Conservation (phyloP, 208 protist species). For the Sergeia podlipaevii region DNA sequence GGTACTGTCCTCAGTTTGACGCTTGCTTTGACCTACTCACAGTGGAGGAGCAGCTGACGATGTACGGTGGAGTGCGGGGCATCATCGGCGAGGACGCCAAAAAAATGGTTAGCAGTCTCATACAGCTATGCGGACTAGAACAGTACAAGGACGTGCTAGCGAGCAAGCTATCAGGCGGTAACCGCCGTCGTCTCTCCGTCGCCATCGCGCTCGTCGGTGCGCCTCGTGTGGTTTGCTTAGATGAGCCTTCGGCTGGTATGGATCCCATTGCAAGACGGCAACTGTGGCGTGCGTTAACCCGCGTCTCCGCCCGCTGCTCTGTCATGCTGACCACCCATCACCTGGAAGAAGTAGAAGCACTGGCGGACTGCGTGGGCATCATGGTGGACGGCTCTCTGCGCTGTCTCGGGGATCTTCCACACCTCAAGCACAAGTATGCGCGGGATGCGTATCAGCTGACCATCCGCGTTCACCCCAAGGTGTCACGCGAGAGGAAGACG, state of each 20-base stretch:
- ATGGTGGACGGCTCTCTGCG: constrained; percentile 86
- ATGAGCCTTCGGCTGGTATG: constrained; percentile 75
- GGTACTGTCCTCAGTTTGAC: constrained; percentile 96
- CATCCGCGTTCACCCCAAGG: constrained; percentile 22
- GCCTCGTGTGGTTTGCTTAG: constrained; percentile 60
- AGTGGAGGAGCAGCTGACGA: constrained; percentile 85
- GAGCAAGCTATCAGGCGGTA: constrained; percentile 50
- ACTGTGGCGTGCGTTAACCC: constrained; percentile 69
- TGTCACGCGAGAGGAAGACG: background rate
- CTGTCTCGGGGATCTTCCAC: constrained; percentile 77
- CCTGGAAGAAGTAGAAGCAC: constrained; percentile 88
- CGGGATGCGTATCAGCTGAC: constrained; percentile 66
- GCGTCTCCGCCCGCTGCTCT: constrained; percentile 36
- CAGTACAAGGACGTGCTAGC: constrained; percentile 31
- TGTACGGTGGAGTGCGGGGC: constrained; percentile 85
- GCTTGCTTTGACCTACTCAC: constrained; percentile 91
- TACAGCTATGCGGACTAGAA: constrained; percentile 22
- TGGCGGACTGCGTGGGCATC: constrained; percentile 82
- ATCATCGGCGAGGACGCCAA: constrained; percentile 20
- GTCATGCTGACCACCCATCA: constrained; percentile 91
- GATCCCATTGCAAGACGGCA: constrained; percentile 51
- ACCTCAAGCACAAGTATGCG: constrained; percentile 86
- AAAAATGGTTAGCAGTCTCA: constrained; percentile 22
- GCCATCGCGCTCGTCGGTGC: constrained; percentile 73
- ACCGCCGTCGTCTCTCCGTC: constrained; percentile 71